Conservation (phyloP, 2,329 filamentous ascomycete genomes). For the Fusarium setosum region DNA sequence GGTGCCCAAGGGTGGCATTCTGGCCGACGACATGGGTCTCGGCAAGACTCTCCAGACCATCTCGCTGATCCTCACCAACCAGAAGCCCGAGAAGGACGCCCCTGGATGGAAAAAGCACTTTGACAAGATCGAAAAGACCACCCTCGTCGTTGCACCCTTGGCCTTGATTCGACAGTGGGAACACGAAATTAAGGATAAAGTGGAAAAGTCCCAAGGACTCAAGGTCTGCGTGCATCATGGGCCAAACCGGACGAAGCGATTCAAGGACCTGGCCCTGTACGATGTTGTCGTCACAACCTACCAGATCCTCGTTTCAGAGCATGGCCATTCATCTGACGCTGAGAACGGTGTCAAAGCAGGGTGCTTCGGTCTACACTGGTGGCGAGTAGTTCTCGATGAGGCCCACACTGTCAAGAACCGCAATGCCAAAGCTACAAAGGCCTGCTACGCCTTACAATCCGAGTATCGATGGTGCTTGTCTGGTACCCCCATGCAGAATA, state of each 20-base stretch:
- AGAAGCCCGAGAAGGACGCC: slow-evolving; percentile 70
- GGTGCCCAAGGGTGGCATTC: slow-evolving; percentile 90
- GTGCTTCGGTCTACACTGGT: slow-evolving; percentile 94
- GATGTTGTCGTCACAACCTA: slow-evolving; percentile 98
- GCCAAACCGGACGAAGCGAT: slow-evolving; percentile 82
- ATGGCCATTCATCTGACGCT: slow-evolving; percentile 74
- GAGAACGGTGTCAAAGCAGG: slow-evolving; percentile 76
- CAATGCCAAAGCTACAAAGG: slow-evolving; percentile 94
- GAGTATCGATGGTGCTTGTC: slow-evolving; percentile 97
- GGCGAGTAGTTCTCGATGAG: slow-evolving; percentile 93
- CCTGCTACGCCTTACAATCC: slow-evolving; percentile 84
- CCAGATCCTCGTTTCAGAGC: slow-evolving; percentile 93
- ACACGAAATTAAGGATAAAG: slow-evolving; percentile 86
- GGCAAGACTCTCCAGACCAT: slow-evolving; percentile 97
- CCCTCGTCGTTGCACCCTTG: slow-evolving; percentile 90
- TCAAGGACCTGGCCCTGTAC: slow-evolving; percentile 81
- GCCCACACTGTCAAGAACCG: slow-evolving; percentile 99
- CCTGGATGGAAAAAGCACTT: slow-evolving; percentile 76
- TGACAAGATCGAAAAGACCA: slow-evolving; percentile 77
- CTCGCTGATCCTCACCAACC: slow-evolving; percentile 85
- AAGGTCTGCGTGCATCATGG: slow-evolving; percentile 93
- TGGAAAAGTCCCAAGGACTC: slow-evolving; percentile 75
- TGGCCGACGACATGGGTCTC: slow-evolving; percentile 97
- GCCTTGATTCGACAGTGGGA: slow-evolving; percentile 99
- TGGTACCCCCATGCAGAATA: slow-evolving; percentile 98